Evolutionary conservation across 495 filamentous ascomycete species (phyloP).

Genomic region (Xylaria palmicola): DNA sequence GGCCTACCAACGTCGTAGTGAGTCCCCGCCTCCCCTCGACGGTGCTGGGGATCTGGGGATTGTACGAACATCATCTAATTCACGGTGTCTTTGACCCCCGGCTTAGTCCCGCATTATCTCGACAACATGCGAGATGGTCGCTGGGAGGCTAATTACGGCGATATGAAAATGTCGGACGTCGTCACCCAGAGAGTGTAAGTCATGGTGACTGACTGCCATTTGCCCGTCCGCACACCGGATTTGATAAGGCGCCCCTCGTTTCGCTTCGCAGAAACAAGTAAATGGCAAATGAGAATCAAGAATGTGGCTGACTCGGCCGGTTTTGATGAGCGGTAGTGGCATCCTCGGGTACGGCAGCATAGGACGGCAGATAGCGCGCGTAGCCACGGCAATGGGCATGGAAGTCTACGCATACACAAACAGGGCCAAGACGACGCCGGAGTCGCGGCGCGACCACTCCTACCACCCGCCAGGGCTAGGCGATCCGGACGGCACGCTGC

Average conservation of each 20-base stretch:
- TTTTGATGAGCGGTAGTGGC: slow-evolving; percentile 45
- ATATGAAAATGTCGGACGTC: slow-evolving; percentile 42
- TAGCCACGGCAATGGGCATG: slow-evolving; percentile 74
- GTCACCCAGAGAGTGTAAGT: slow-evolving; percentile 49
- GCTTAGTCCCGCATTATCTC: slow-evolving; percentile 52
- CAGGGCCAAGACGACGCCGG: slow-evolving; percentile 52
- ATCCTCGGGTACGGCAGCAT: slow-evolving; percentile 87
- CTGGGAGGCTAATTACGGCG: slow-evolving; percentile 44
- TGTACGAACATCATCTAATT: slow-evolving; percentile 13
- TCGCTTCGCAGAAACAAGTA: not conserved
- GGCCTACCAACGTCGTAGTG: slow-evolving; percentile 46
- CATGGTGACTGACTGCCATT: not conserved
- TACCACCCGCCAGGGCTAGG: slow-evolving; percentile 76
- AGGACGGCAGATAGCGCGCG: slow-evolving; percentile 69
- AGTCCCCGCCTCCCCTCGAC: slow-evolving; percentile 6
- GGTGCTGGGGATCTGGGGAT: not conserved
- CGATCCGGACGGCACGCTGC: slow-evolving; percentile 71
- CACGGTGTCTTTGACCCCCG: slow-evolving; percentile 1
- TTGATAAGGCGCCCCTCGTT: too few species aligned
- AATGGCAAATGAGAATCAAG: not conserved
- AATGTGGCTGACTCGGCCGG: not conserved
- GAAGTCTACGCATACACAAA: slow-evolving; percentile 81
- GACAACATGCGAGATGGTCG: slow-evolving; percentile 50
- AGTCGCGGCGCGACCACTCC: slow-evolving; percentile 58
- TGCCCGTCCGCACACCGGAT: too few species aligned